These are phyloP conservation scores for Zhuliangozyma parablackwelliae DNA, from an alignment of 1,139 yeast species.

Conservation along the genomic window DNA sequence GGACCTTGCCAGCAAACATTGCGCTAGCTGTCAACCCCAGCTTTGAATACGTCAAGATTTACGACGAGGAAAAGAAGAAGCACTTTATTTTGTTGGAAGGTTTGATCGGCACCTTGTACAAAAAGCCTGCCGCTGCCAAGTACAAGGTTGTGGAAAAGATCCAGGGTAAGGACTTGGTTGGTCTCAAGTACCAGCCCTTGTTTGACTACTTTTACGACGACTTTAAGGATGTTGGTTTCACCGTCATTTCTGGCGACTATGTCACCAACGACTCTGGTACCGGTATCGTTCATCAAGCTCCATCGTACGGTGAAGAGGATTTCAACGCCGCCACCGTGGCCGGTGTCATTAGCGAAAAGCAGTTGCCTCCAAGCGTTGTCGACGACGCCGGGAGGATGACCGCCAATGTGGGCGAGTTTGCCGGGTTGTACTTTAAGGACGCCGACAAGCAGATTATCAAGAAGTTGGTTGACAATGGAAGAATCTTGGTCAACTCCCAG, in stretches of 20 bases:
- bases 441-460: conserved; percentile 92
- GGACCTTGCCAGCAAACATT: conserved; percentile 96
- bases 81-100: conserved; percentile 80
- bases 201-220: conserved; percentile 75
- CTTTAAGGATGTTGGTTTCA: conserved; percentile 74
- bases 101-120: conserved; percentile 77
- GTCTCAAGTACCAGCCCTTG: conserved; percentile 74
- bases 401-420: conserved; percentile 64
- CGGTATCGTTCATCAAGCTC: conserved; percentile 97
- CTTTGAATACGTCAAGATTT: conserved; percentile 86
- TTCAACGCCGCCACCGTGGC: conserved; percentile 71
- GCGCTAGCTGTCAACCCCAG: conserved; percentile 89
- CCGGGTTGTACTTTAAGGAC: conserved; percentile 87
- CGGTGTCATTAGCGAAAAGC: conserved; percentile 68
- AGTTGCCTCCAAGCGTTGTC: conserved; percentile 85
- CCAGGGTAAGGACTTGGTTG: conserved; percentile 75
- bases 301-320: conserved; percentile 99
- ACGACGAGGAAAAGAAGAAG: conserved; percentile 79
- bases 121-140: conserved; percentile 90
- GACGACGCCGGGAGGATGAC: conserved; percentile 90
- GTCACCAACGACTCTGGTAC: conserved; percentile 96
- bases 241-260: conserved; percentile 74
- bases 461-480: conserved; percentile 71
- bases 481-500: conserved; percentile 72
- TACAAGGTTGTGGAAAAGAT: conserved; percentile 76